Evolutionary conservation across 345 rosid species (phyloP).

Genomic region (Gossypium arboreum): DNA sequence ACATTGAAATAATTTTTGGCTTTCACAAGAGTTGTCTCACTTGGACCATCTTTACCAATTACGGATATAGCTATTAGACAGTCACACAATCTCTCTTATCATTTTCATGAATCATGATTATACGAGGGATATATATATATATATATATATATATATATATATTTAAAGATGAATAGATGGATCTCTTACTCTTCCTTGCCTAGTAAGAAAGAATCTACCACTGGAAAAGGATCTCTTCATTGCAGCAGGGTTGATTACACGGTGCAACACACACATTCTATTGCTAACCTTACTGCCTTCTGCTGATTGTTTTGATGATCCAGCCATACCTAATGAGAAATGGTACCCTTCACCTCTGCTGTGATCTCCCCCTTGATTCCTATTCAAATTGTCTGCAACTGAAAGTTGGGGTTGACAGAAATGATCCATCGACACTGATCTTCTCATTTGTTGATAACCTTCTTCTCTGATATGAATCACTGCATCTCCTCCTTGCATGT

Average conservation of each 20-base stretch:
- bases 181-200: conserved; percentile 9
- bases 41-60: neutral
- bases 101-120: neutral
- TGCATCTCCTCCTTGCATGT: conserved; percentile 14
- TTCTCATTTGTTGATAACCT: conserved; percentile 24
- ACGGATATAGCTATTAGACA: neutral
- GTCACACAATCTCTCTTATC: neutral
- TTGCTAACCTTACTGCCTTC: neutral
- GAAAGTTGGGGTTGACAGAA: conserved; percentile 20
- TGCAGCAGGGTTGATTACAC: conserved; percentile 4
- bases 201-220: conserved; percentile 9
- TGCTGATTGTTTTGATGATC: neutral
- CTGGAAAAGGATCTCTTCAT: conserved; percentile 14
- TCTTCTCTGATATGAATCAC: conserved; percentile 40
- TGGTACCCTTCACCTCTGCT: conserved; percentile 19
- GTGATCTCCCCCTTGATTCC: conserved; percentile 26
- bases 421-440: conserved; percentile 62
- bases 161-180: neutral
- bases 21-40: neutral
- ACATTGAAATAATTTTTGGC: neutral
- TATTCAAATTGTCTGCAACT: conserved; percentile 38
- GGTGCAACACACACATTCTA: neutral
- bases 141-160: neutral
- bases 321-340: conserved; percentile 11
- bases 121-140: neutral